phyloP scores from a whole-genome alignment of 495 filamentous ascomycete species.

The Penicillium manginii region DNA sequence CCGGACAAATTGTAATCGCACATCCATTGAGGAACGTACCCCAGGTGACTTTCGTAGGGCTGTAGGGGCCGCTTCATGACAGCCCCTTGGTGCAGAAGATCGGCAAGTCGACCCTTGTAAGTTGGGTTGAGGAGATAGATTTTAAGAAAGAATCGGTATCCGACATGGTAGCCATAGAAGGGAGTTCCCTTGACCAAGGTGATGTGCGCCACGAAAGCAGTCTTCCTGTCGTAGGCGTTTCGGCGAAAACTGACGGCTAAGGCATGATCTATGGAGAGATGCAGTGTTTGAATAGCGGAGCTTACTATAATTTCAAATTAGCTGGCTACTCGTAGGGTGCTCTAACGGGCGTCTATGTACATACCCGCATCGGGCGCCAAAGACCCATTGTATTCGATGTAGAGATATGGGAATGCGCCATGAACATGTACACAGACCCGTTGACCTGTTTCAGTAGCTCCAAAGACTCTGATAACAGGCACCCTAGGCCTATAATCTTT shows the following conservation, averaged over 20 bases:
- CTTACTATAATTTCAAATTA: slow-evolving; percentile 53
- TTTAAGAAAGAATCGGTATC: slow-evolving; percentile 89
- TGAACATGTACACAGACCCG: slow-evolving; percentile 97
- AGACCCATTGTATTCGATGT: slow-evolving; percentile 79
- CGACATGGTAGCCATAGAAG: slow-evolving; percentile 94
- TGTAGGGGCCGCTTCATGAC: slow-evolving; percentile 83
- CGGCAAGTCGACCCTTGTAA: slow-evolving; percentile 79
- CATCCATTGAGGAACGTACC: slow-evolving; percentile 96
- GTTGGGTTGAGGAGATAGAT: slow-evolving; percentile 88
- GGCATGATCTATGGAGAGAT: slow-evolving; percentile 82
- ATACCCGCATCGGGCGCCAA: slow-evolving; percentile 68
- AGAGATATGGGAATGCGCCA: slow-evolving; percentile 93
- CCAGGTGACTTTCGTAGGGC: slow-evolving; percentile 90
- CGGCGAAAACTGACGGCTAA: slow-evolving; percentile 78
- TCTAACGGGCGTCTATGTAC: slow-evolving; percentile 9
- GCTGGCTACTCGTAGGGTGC: not conserved
- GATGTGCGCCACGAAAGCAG: slow-evolving; percentile 83
- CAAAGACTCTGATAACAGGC: slow-evolving; percentile 89
- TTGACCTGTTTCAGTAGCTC: slow-evolving; percentile 91
- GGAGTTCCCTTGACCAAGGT: slow-evolving; percentile 90
- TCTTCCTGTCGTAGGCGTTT: slow-evolving; percentile 68
- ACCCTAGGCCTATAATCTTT: slow-evolving; percentile 66
- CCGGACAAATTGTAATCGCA: slow-evolving; percentile 96
- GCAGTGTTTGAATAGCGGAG: slow-evolving; percentile 70
- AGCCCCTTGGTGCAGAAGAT: slow-evolving; percentile 82